Evolutionary conservation across 1,139 yeast genomes (phyloP).

Genomic region (Zygosaccharomyces pseudobailii): DNA sequence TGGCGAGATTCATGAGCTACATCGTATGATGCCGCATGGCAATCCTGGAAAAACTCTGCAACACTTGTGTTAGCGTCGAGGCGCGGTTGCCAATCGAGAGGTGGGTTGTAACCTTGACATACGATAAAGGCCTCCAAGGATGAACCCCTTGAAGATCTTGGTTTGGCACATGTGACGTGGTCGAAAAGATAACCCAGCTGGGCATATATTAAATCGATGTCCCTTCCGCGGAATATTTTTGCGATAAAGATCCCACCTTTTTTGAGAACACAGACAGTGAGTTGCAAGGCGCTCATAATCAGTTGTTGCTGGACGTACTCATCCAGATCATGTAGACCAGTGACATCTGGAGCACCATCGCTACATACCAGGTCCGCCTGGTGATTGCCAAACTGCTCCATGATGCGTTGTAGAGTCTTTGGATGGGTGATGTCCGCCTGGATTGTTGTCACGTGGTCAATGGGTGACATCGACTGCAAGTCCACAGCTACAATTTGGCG

Average conservation of each 20-base stretch:
- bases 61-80: conserved; percentile 57
- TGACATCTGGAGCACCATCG: conserved; percentile 98
- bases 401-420: conserved; percentile 66
- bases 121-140: conserved; percentile 92
- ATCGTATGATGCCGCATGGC: conserved; percentile 46
- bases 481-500: conserved; percentile 91
- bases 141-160: conserved; percentile 89
- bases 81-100: conserved; percentile 74
- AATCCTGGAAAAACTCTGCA: conserved; percentile 73
- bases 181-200: conserved; percentile 83
- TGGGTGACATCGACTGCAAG: conserved; percentile 95
- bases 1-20: conserved; percentile 50
- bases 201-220: conserved; percentile 83
- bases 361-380: conserved; percentile 94
- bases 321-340: conserved; percentile 93
- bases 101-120: conserved; percentile 79
- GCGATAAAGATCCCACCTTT: conserved; percentile 95
- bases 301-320: conserved; percentile 95
- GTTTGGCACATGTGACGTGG: conserved; percentile 88
- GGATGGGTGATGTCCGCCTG: conserved; percentile 99
- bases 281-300: conserved; percentile 80
- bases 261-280: conserved; percentile 80
- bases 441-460: conserved; percentile 76
- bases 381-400: conserved; percentile 81
- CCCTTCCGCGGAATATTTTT: conserved; percentile 92